Evolutionary conservation across 768 basidiomycete genomes (phyloP), one percentile per base, ranked within the genome.

Genomic region (Collybia sordida): DNA sequence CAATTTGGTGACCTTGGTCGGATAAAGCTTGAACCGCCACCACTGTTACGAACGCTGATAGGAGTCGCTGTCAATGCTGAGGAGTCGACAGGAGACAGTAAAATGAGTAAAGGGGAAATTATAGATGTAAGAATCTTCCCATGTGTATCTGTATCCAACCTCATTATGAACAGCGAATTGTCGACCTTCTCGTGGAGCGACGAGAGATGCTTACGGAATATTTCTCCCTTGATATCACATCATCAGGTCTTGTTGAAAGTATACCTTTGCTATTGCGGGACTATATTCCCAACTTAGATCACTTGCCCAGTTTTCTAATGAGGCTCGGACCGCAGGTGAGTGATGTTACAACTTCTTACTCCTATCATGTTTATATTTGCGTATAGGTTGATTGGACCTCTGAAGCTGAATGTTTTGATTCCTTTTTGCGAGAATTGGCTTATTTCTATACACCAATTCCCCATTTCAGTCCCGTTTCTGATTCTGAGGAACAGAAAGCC

Each of bases 161-260:
- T 17, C 2, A 43, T 41, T 19, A 15, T 24, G 25, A 9, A 21
- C 53, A 93, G 91, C 74, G 77, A 27, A 91, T 93, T 39, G 64
- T 76, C 5, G 68, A 79, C n/a, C 80, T 79, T 4, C 67, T 93
- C 2, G 70, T 83, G 48, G 62, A 71, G 3, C 74, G 81, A 11
- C 78, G 87, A 7, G 87, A 86, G 3, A 98, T 99, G 95, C 73
- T 98, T 3, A 72, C 80, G 1, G 97, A 98, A 54, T 98, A 99
- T 67, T 98, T 98, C 63, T 86, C 85, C 1, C 67, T 98, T 17
- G 67, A 69, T 21, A 87, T 99, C 54, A 78, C 81, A 5, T 71
- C 77, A 0, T 70, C 79, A 2, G 94, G 91, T 1, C 63, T 72
- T 19, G 69, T 98, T n/a, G 79, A 86, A 58, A 83, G 79, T 49